Conservation (phyloP, 345 rosid species). For the Gossypium bickii region DNA sequence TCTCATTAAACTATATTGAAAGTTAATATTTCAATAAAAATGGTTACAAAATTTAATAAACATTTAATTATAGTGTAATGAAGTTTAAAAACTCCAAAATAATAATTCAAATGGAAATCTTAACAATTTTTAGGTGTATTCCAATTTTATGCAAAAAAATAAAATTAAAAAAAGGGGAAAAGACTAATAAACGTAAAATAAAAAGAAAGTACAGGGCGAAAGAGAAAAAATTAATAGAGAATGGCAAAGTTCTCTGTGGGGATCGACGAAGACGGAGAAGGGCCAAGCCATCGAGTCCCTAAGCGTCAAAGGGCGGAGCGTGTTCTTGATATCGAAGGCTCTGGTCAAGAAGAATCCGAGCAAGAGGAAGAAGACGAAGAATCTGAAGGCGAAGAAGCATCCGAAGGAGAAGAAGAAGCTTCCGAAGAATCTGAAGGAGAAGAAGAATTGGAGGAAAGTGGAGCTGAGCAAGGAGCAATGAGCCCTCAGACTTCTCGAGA, state of each 20-base stretch:
- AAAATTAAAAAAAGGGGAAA: neutral
- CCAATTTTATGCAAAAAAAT: too few species aligned
- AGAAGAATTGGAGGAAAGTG: constrained; percentile 10
- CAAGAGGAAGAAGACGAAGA: neutral
- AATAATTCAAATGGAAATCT: too few species aligned
- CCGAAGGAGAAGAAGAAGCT: constrained; percentile 5
- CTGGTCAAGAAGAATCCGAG: neutral
- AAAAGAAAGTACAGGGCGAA: neutral
- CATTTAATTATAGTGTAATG: too few species aligned
- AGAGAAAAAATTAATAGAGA: neutral
- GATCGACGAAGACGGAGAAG: constrained; percentile 29
- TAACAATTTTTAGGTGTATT: too few species aligned
- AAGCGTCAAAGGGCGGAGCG: constrained; percentile 21
- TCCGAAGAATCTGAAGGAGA: constrained; percentile 1
- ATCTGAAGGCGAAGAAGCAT: constrained; percentile 2
- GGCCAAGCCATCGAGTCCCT: constrained; percentile 23
- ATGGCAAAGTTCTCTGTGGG: constrained; percentile 36
- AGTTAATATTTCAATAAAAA: too few species aligned
- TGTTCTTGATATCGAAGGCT: neutral
- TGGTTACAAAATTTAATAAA: too few species aligned
- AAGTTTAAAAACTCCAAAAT: too few species aligned
- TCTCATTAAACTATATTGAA: too few species aligned
- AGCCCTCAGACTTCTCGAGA: neutral
- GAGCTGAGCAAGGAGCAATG: constrained; percentile 5
- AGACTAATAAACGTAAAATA: neutral